These are phyloP conservation scores for Annulohypoxylon nitens DNA, from an alignment of 495 filamentous ascomycete genomes.

Conservation along the genomic window DNA sequence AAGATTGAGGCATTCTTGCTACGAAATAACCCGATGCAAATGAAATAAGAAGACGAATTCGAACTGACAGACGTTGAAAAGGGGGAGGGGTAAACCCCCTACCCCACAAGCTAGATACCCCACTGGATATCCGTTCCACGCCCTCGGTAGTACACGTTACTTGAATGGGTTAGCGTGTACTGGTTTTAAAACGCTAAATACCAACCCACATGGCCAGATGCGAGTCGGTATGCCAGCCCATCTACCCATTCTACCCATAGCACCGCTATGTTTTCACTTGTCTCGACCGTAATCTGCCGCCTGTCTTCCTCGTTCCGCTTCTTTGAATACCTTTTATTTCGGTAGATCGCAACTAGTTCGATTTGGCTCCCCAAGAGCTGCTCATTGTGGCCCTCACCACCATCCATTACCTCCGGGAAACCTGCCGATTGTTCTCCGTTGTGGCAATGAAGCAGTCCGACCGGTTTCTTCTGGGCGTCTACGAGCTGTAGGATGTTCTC, in stretches of 20 bases:
- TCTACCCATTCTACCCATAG: constrained; percentile 42
- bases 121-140: no score
- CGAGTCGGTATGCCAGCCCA: constrained; percentile 39
- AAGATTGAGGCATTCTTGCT: no score
- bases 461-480: neutral
- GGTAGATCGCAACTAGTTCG: constrained; percentile 1
- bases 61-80: no score
- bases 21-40: no score
- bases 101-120: no score
- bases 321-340: neutral
- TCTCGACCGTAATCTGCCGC: neutral
- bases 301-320: neutral
- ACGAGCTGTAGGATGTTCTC: neutral
- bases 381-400: neutral
- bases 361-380: neutral
- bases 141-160: no score
- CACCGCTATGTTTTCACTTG: constrained; percentile 3
- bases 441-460: constrained; percentile 6
- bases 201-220: constrained; percentile 12
- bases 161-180: no score
- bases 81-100: no score
- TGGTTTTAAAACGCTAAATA: no score
- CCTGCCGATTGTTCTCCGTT: neutral
- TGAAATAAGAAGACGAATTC: no score
- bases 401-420: neutral